A percentile compares a stretch with the other conserved stretches of the same genome.
These are phyloP conservation scores for Plasmodium falciparum DNA, from an alignment of 169 alveolate species.

Conservation along the genomic window DNA sequence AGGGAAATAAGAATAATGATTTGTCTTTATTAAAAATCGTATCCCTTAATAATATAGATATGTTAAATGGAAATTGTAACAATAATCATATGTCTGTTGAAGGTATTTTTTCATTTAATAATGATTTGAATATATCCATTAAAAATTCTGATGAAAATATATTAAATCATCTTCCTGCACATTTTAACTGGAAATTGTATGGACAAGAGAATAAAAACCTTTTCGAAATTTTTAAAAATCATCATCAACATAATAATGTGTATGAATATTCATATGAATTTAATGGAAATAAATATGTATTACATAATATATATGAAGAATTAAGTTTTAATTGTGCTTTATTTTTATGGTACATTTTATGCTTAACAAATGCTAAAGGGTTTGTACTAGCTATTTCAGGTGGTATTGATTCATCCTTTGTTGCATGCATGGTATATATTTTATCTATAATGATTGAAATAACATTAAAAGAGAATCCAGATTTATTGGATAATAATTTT, in stretches of 20 bases:
- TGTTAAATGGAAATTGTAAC: slow-evolving; percentile 7
- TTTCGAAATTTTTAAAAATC: background rate
- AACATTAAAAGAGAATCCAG: background rate
- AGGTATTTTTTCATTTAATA: slow-evolving; percentile 27
- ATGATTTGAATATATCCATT: slow-evolving; percentile 19
- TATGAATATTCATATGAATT: slow-evolving; percentile 15
- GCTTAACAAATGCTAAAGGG: slow-evolving; percentile 66
- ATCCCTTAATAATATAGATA: background rate
- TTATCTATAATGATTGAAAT: slow-evolving; percentile 62
- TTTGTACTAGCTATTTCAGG: slow-evolving; percentile 73
- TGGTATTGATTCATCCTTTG: slow-evolving; percentile 68
- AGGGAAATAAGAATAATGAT: background rate
- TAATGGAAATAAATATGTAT: background rate
- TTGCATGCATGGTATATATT: slow-evolving; percentile 66
- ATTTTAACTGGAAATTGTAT: slow-evolving; percentile 29
- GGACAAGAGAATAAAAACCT: slow-evolving; percentile 12
- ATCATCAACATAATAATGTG: slow-evolving; percentile 19
- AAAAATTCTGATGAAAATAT: slow-evolving; percentile 30
- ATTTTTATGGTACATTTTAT: slow-evolving; percentile 67
- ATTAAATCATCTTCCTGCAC: slow-evolving; percentile 12
- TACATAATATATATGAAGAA: slow-evolving; percentile 73
- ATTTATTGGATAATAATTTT: background rate
- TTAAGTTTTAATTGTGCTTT: slow-evolving; percentile 59
- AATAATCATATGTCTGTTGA: background rate
- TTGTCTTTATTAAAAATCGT: background rate